phyloP scores from a whole-genome alignment of 768 basidiomycete species.

The Nevesoporus exiguus region DNA sequence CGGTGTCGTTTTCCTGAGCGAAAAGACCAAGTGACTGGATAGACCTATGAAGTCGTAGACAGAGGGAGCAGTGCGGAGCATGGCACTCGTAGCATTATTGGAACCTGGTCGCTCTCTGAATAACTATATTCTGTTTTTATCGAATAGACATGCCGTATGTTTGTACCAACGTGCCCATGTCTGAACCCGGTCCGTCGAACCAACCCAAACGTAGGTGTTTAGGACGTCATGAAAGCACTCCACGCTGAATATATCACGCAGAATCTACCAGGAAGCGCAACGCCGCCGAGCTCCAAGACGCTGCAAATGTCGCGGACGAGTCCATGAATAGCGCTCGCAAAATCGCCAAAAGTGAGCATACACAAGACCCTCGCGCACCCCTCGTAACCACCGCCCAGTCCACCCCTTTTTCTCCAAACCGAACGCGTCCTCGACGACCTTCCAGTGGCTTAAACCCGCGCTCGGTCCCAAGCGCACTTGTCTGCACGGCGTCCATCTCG shows the following conservation, averaged over 20 bases:
- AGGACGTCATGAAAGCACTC: no score
- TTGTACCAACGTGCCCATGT: slow-evolving; percentile 5
- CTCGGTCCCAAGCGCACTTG: slow-evolving; percentile 36
- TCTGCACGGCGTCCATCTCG: slow-evolving; percentile 33
- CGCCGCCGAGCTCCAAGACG: slow-evolving; percentile 10
- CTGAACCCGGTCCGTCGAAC: slow-evolving; percentile 14
- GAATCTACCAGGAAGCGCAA: slow-evolving; percentile 18
- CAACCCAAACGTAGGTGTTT: slow-evolving; percentile 14
- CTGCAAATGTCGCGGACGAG: slow-evolving; percentile 11
- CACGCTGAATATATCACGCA: slow-evolving; percentile 5
- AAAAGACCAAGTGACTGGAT: slow-evolving; percentile 46
- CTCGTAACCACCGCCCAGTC: slow-evolving; percentile 21
- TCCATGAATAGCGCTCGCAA: slow-evolving; percentile 19
- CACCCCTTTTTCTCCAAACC: slow-evolving; percentile 42
- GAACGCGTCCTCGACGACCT: slow-evolving; percentile 9
- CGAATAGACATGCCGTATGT: not conserved
- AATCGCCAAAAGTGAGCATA: slow-evolving; percentile 26
- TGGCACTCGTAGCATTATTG: slow-evolving; percentile 14
- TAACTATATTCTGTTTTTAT: slow-evolving; percentile 23
- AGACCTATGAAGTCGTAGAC: slow-evolving; percentile 10
- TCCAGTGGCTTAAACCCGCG: slow-evolving; percentile 34
- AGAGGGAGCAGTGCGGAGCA: not conserved
- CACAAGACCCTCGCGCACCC: not conserved
- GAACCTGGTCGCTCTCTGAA: not conserved
- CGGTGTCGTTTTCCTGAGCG: slow-evolving; percentile 87